Evolutionary conservation across 2,329 filamentous ascomycete genomes (phyloP), one percentile per base, ranked within the genome.

Genomic region (Leptographium wingfieldii): DNA sequence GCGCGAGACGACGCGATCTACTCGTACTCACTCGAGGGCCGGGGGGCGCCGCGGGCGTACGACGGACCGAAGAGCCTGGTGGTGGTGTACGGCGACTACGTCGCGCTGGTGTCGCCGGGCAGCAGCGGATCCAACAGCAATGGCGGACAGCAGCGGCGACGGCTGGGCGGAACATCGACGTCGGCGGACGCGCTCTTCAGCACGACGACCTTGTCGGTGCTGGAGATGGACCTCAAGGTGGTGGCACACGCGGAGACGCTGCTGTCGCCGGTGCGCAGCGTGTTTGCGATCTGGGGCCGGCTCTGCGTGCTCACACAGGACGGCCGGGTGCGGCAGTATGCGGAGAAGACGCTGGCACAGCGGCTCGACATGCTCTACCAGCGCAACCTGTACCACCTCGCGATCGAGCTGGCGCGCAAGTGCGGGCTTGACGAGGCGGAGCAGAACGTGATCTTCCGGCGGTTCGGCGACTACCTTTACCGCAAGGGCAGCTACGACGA

Each of bases 401-500:
- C 94, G 1, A 94, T 97, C 65, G 95, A 92, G 67, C 77, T 99
- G 60, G 94, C 94, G 0, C 90, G 95, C 68, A 96, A 95, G 71
- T 85, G 87, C 11, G 89, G 90, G 1, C 80, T 96, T 67, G 89
- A 92, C 70, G 73, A 76, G 3, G 77, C 86, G 55, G 90, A 96
- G 71, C 90, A 95, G 67, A 96, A 95, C 67, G 78, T 88, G 61
- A 99, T 99, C 61, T 95, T 92, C 69, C 85, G 92, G 61, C 92
- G 87, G 69, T 97, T 96, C 71, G 94, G 92, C 14, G 94, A 99
- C 70, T 89, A 92, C 68, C 74, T 97, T 3, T 97, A 99, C 68
- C 90, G 95, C 65, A 96, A 95, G 68, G 90, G 88, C 5, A 92
- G 96, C 69, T 99, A 92, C 68, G 94, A 99, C 69, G 94, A 89